These are phyloP conservation scores for Flaveria linearis DNA, from an alignment of 129 eudicot species.

Conservation along the genomic window DNA sequence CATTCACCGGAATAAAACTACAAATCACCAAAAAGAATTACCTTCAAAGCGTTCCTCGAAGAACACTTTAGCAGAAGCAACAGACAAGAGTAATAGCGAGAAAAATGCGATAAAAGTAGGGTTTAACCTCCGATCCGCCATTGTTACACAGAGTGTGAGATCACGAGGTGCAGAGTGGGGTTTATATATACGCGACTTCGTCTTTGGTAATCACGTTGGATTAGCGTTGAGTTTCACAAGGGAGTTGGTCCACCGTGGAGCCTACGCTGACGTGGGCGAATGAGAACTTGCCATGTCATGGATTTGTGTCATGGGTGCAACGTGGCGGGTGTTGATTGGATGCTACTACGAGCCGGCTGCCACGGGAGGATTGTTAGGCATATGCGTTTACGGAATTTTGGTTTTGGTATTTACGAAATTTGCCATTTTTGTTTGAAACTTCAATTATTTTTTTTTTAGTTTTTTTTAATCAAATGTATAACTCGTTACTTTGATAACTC, in stretches of 20 bases:
- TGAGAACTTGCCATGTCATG: constrained; percentile 31
- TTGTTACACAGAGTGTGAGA: constrained; percentile 40
- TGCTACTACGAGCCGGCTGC: constrained; percentile 18
- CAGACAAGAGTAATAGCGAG: constrained; percentile 42
- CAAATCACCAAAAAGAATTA: constrained; percentile 24
- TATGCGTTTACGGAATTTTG: neutral
- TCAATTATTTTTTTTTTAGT: neutral
- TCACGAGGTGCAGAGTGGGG: constrained; percentile 10
- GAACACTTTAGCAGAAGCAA: constrained; percentile 66
- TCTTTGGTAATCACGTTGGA: constrained; percentile 23
- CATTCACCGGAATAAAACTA: neutral
- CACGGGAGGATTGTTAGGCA: neutral
- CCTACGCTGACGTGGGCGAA: constrained; percentile 41
- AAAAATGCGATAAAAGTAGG: constrained; percentile 39
- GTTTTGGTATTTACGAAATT: neutral
- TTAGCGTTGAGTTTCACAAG: neutral
- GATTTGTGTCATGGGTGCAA: constrained; percentile 43
- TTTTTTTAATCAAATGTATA: too few species aligned
- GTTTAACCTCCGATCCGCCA: constrained; percentile 58
- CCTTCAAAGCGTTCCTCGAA: constrained; percentile 94
- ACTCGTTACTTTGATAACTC: too few species aligned
- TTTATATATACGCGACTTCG: constrained; percentile 33
- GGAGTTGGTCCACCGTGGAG: constrained; percentile 22
- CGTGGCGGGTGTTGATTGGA: constrained; percentile 58
- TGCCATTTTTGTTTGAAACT: neutral